Evolutionary conservation across 148 eudicot genomes (phyloP).

Genomic region (Nepenthes mirabilis): DNA sequence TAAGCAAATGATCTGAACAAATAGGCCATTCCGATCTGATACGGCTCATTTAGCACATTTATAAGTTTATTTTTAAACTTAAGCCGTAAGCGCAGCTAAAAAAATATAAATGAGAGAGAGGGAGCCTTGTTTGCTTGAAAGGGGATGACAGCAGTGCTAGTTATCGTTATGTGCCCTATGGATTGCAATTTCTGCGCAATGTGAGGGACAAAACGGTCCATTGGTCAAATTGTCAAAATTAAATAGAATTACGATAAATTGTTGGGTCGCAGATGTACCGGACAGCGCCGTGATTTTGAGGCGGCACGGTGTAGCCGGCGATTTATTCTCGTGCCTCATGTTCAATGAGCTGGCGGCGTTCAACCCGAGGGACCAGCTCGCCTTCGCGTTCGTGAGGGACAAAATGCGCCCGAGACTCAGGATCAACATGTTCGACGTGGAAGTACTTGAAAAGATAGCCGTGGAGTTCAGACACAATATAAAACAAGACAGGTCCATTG

Average conservation of each 20-base stretch:
- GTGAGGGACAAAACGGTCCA: too few species aligned
- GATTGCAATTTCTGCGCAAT: too few species aligned
- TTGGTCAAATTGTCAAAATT: too few species aligned
- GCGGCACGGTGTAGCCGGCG: constrained; percentile 44
- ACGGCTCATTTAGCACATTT: too few species aligned
- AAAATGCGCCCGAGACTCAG: constrained; percentile 56
- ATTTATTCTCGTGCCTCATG: constrained; percentile 62
- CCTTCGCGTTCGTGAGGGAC: constrained; percentile 86
- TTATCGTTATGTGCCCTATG: too few species aligned
- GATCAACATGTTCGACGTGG: constrained; percentile 76
- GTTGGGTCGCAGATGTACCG: constrained; percentile 53
- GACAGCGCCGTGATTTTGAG: constrained; percentile 77
- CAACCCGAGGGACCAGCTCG: constrained; percentile 80
- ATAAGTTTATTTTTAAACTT: too few species aligned
- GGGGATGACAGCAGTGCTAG: too few species aligned
- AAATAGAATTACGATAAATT: not conserved
- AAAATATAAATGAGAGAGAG: too few species aligned
- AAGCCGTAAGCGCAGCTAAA: too few species aligned
- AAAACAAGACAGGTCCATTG: constrained; percentile 9
- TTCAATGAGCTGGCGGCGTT: constrained; percentile 79
- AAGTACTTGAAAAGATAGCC: constrained; percentile 80
- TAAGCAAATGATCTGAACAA: too few species aligned
- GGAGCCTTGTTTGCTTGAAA: too few species aligned
- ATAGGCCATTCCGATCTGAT: too few species aligned
- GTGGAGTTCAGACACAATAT: constrained; percentile 71